Conservation (phyloP, 495 filamentous ascomycete species). For the Cenococcum geophilum region DNA sequence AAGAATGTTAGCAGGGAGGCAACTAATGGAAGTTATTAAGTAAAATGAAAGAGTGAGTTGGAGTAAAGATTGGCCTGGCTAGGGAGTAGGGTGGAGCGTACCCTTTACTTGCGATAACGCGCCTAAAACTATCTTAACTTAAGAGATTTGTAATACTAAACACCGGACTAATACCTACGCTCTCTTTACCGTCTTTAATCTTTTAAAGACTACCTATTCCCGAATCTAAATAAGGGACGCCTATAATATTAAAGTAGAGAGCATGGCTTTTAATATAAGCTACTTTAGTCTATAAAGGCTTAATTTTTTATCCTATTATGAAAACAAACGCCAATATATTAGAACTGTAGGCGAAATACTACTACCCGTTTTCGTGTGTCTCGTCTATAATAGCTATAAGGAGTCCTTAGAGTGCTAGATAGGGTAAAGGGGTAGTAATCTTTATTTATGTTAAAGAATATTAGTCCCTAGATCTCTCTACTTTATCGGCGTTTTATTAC, state of each 20-base stretch:
- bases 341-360: slow-evolving; percentile 19
- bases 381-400: not conserved
- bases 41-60: not conserved
- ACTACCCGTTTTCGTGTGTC: not conserved
- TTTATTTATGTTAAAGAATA: not conserved
- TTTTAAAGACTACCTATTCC: slow-evolving; percentile 10
- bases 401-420: not conserved
- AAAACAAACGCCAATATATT: slow-evolving; percentile 13
- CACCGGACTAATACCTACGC: slow-evolving; percentile 5
- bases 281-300: slow-evolving; percentile 8
- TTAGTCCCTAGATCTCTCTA: not conserved
- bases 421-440: not conserved
- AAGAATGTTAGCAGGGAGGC: not conserved
- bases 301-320: not conserved
- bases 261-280: not conserved
- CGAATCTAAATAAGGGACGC: slow-evolving; percentile 16
- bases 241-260: slow-evolving; percentile 15
- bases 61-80: not conserved
- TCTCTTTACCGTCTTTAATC: not conserved
- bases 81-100: not conserved
- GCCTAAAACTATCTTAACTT: not conserved
- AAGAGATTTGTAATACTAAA: slow-evolving; percentile 9
- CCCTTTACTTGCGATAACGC: slow-evolving; percentile 16
- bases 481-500: not conserved
- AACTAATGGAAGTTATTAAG: not conserved